phyloP scores from a whole-genome alignment of 106 monocot species.

The Dendrobium chrysotoxum region DNA sequence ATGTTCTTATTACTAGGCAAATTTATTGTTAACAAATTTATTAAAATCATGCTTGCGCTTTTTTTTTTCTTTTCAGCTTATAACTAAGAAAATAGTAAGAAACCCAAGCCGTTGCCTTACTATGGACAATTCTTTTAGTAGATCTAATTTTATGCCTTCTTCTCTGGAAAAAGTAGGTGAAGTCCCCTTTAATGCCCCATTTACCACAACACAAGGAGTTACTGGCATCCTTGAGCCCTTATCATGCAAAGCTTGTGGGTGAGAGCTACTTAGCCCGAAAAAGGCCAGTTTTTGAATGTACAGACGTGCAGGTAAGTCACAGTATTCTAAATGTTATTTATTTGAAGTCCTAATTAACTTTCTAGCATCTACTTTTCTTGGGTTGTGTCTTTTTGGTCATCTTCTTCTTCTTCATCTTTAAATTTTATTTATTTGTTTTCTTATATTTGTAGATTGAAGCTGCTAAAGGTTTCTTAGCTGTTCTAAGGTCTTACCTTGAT shows the following conservation, averaged over 20 bases:
- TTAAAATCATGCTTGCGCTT: neutral
- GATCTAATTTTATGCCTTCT: conserved; percentile 10
- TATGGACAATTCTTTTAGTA: neutral
- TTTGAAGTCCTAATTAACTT: neutral
- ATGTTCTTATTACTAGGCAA: too few species aligned
- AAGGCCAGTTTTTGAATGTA: conserved; percentile 93
- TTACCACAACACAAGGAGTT: conserved; percentile 84
- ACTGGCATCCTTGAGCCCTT: conserved; percentile 68
- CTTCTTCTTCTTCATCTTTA: neutral
- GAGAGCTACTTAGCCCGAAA: conserved; percentile 91
- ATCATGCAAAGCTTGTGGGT: conserved; percentile 86
- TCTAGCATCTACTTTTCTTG: neutral
- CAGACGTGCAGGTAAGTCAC: conserved; percentile 76
- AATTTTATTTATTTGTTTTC: neutral
- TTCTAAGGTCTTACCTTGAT: conserved; percentile 97
- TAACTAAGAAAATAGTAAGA: neutral
- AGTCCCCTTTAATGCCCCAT: conserved; percentile 66
- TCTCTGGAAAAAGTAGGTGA: conserved; percentile 52
- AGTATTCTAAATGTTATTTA: neutral
- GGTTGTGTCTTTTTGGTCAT: neutral
- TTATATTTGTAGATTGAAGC: conserved; percentile 72
- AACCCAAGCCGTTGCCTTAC: neutral
- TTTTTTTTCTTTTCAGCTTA: neutral
- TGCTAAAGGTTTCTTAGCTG: conserved; percentile 94
- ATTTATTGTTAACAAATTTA: too few species aligned